Conservation (phyloP, 2,329 filamentous ascomycete species). For the Fusarium sp. region DNA sequence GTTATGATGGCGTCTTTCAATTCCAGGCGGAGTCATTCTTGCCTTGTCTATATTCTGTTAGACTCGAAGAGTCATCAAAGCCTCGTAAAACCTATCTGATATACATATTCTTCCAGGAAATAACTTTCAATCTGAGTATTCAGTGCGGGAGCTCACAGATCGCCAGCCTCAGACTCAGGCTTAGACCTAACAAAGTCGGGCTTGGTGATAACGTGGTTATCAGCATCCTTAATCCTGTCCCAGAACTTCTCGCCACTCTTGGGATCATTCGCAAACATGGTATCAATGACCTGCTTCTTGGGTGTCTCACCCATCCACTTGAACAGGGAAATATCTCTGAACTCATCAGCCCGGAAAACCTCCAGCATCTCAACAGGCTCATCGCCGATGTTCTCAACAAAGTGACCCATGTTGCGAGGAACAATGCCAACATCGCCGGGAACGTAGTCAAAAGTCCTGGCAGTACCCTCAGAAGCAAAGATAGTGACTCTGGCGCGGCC, state of each 20-base stretch:
- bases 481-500: conserved; percentile 81
- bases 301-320: conserved; percentile 83
- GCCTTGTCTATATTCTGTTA: neutral
- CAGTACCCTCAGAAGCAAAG: conserved; percentile 76
- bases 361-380: conserved; percentile 82
- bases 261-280: conserved; percentile 73
- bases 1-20: no score
- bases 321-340: conserved; percentile 79
- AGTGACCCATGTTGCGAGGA: conserved; percentile 82
- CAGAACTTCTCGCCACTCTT: conserved; percentile 73
- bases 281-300: conserved; percentile 73
- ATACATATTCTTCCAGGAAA: neutral
- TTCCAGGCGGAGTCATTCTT: neutral
- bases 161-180: neutral
- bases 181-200: conserved; percentile 40
- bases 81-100: neutral
- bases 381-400: conserved; percentile 84
- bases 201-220: conserved; percentile 68
- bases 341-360: conserved; percentile 78
- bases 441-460: conserved; percentile 81
- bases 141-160: neutral
- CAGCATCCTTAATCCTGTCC: conserved; percentile 70
- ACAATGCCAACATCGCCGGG: conserved; percentile 84
- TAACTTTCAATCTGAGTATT: accelerated
- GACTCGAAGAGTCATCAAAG: neutral